These are phyloP conservation scores for Stemphylium beticola DNA, from an alignment of 2,329 filamentous ascomycete species.

Conservation along the genomic window DNA sequence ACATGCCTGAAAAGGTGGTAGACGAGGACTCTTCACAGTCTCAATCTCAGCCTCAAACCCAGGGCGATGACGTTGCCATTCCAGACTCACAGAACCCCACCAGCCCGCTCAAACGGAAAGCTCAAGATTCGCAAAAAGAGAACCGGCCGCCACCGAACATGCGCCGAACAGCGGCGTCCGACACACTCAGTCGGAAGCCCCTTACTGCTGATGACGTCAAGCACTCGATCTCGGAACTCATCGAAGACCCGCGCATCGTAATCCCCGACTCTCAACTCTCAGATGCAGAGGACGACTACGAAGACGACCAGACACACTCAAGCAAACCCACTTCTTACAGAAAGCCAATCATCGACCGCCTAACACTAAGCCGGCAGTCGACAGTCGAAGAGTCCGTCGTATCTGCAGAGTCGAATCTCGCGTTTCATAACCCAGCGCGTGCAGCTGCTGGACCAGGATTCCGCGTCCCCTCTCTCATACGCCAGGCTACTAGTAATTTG, in stretches of 20 bases:
- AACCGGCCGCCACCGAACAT: conserved; percentile 62
- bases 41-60: conserved; percentile 17
- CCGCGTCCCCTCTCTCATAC: conserved; percentile 73
- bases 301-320: conserved; percentile 14
- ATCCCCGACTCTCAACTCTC: conserved; percentile 61
- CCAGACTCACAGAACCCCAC: conserved; percentile 47
- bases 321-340: conserved; percentile 46
- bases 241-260: conserved; percentile 66
- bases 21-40: conserved; percentile 40
- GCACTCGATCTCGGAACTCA: conserved; percentile 80
- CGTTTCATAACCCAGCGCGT: conserved; percentile 60
- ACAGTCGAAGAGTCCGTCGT: conserved; percentile 34
- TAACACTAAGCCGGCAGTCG: conserved; percentile 67
- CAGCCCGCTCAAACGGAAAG: conserved; percentile 49
- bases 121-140: conserved; percentile 52
- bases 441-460: conserved; percentile 54
- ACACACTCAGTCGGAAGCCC: conserved; percentile 67
- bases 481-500: conserved; percentile 70
- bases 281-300: conserved; percentile 49
- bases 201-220: conserved; percentile 80
- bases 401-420: conserved; percentile 53
- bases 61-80: conserved; percentile 30
- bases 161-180: conserved; percentile 64
- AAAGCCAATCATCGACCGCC: conserved; percentile 71
- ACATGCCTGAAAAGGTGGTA: conserved; percentile 51